These are phyloP conservation scores for Cylindrodendrum hubeiense DNA, from an alignment of 2,329 filamentous ascomycete species.

Conservation along the genomic window DNA sequence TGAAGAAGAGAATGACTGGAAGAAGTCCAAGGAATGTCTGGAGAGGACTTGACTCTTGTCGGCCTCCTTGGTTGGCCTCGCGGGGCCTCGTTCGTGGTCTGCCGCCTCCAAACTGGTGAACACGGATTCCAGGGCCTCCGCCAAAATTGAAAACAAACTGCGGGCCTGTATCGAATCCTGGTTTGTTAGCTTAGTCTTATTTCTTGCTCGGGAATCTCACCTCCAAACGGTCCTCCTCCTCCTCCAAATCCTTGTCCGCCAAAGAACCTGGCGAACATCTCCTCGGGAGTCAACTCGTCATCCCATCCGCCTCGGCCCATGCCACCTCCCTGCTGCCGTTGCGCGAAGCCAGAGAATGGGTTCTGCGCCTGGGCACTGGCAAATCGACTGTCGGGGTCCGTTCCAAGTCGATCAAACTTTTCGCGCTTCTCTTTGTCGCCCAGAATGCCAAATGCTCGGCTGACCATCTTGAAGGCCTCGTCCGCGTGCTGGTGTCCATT, in stretches of 20 bases:
- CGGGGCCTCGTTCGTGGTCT: constrained; percentile 82
- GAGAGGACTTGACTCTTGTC: constrained; percentile 63
- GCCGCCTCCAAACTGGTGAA: constrained; percentile 93
- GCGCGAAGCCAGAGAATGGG: constrained; percentile 74
- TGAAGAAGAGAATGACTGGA: constrained; percentile 89
- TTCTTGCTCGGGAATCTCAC: constrained; percentile 43
- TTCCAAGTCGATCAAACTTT: constrained; percentile 89
- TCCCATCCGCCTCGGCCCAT: constrained; percentile 74
- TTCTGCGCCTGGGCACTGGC: constrained; percentile 70
- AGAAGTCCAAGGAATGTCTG: constrained; percentile 80
- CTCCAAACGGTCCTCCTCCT: constrained; percentile 58
- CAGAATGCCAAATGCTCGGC: constrained; percentile 90
- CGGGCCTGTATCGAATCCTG: constrained; percentile 80
- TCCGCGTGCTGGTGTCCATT: constrained; percentile 96
- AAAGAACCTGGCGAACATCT: constrained; percentile 98
- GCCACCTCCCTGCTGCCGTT: constrained; percentile 56
- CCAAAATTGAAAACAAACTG: constrained; percentile 97
- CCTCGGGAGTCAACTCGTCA: constrained; percentile 94
- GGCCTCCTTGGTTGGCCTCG: constrained; percentile 64
- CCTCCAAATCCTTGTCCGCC: constrained; percentile 78
- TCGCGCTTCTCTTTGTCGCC: constrained; percentile 90
- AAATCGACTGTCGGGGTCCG: constrained; percentile 92
- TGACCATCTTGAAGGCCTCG: constrained; percentile 99
- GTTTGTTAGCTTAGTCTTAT: constrained; percentile 36
- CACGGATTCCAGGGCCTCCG: constrained; percentile 89